Base-by-base conservation (phyloP, 495 filamentous ascomycete species). In the Penicillium waksmanii region DNA sequence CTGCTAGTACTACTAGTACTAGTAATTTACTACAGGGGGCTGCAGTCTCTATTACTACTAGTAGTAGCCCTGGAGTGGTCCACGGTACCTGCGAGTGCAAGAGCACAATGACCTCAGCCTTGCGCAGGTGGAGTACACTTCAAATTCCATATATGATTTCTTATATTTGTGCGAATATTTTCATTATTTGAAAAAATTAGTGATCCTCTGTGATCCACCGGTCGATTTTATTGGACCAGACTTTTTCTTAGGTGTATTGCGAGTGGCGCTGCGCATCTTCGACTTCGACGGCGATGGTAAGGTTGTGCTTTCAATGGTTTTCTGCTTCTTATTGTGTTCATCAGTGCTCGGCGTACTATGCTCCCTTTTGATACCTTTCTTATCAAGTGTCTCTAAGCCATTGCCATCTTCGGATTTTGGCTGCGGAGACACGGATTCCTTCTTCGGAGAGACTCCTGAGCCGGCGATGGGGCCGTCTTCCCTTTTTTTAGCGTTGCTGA, bases 171-270 rank as follows among this genome's bases (percentile, higher is more conserved):
- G 35, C 21, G 17, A 6, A 15, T 17, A 51, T 51, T 63, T 87
- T 91, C 19, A 44, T n/a, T 44, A 44, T 15, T 77, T 83, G 74
- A 96, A 95, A 69, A 96, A 96, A 53, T 82, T 91, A 0, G 92
- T 96, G 57, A 96, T 96, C 74, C 86, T 89, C 71, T 89, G 87
- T 52, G 83, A 90, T 10, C 89, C 87, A 50, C 82, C 80, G 3
- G 73, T 70, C n/a, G 70, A 51, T 63, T 89, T 80, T 56, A 77
- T 75, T 42, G 64, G 75, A 46, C 59, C 76, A 6, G 72, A 18
- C 47, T 70, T 70, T 65, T 84, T 87, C 52, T 73, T 73, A 10
- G 80, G 73, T 11, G 77, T 77, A 60, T 81, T 77, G 21, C 69
- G 75, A 4, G 71, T 78, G 3, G 77, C 71, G 53, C 74, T 78